phyloP scores from a whole-genome alignment of 495 filamentous ascomycete genomes.

The Lophiotrema nucula region DNA sequence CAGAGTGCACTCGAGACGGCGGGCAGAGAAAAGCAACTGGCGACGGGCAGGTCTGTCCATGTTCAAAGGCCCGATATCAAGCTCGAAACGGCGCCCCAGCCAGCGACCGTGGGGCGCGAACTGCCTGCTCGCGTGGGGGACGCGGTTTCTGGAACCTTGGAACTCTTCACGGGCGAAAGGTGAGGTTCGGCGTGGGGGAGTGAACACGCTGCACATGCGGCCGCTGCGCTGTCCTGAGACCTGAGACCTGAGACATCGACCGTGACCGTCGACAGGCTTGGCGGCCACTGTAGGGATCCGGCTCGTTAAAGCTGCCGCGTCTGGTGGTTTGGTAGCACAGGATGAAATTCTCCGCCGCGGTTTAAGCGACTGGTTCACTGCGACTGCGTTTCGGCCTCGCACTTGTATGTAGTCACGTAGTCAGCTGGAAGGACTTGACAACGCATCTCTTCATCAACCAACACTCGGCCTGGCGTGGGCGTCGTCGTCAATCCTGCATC shows the following conservation, averaged over 20 bases:
- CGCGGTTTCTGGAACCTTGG: too few relatives aligned
- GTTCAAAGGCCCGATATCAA: neutral
- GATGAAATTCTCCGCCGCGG: constrained; percentile 6
- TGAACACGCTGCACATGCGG: neutral
- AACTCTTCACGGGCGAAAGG: neutral
- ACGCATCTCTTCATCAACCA: neutral
- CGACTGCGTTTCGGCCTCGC: neutral
- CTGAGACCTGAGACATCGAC: neutral
- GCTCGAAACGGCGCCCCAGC: neutral
- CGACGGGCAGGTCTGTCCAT: neutral
- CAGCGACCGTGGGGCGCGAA: neutral
- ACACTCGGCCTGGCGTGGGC: neutral
- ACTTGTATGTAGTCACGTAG: neutral
- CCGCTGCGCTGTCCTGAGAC: neutral
- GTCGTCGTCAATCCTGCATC: constrained; percentile 1
- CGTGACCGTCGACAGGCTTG: neutral
- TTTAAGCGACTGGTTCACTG: neutral
- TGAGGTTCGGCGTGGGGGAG: neutral
- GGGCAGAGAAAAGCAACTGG: constrained; percentile 4
- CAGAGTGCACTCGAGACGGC: too few relatives aligned
- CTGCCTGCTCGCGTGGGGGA: too few relatives aligned
- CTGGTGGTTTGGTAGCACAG: neutral
- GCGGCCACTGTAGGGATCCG: neutral
- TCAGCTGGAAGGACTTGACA: neutral
- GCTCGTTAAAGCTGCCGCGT: constrained; percentile 18